Conservation (phyloP, 306 rosid genomes). For the Echinosophora koreensis region DNA sequence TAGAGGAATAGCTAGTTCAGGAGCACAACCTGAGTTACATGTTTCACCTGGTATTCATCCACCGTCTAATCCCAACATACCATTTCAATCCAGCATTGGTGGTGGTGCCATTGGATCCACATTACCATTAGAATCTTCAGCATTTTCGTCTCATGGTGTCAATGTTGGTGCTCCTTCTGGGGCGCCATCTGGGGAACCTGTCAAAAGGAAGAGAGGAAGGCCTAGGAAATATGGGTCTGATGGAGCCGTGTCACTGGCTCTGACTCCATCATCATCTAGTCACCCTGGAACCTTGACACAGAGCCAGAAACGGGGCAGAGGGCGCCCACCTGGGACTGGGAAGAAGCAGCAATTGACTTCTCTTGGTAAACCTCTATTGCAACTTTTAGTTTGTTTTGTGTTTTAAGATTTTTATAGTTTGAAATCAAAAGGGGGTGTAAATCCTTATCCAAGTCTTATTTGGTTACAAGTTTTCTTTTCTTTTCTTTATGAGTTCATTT, state of each 20-base stretch:
- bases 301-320: conserved; percentile 77
- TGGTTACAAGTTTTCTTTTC: neutral
- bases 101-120: conserved; percentile 69
- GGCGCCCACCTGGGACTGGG: conserved; percentile 91
- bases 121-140: conserved; percentile 67
- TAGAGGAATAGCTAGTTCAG: conserved; percentile 70
- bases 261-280: conserved; percentile 65
- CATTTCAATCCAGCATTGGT: conserved; percentile 70
- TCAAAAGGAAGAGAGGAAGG: conserved; percentile 92
- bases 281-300: conserved; percentile 58
- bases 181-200: conserved; percentile 65
- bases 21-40: conserved; percentile 71
- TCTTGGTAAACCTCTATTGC: conserved; percentile 61
- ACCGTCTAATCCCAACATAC: conserved; percentile 63
- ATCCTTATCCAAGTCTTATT: neutral
- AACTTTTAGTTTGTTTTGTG: conserved; percentile 23
- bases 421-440: conserved; percentile 27
- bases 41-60: conserved; percentile 64
- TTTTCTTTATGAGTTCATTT: neutral
- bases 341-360: conserved; percentile 88
- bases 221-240: conserved; percentile 92
- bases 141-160: conserved; percentile 71
- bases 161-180: conserved; percentile 71
- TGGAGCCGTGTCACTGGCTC: conserved; percentile 84
- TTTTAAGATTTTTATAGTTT: conserved; percentile 31